phyloP scores from a whole-genome alignment of 2,329 filamentous ascomycete species.

The Apiospora phragmitis region DNA sequence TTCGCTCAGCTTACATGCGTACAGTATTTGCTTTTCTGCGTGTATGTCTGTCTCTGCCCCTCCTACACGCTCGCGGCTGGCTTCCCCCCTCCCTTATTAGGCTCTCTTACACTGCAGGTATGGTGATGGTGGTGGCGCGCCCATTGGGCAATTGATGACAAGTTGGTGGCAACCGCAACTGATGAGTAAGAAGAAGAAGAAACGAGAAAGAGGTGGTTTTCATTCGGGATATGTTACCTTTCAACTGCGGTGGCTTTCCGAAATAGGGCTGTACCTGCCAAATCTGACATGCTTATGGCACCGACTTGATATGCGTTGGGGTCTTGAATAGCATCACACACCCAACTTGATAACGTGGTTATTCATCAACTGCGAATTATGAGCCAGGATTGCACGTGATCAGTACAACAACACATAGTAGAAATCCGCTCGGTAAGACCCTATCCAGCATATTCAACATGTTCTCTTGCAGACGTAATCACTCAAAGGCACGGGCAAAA shows the following conservation, averaged over 20 bases:
- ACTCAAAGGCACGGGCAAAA: not conserved
- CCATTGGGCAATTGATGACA: not conserved
- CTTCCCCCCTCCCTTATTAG: not conserved
- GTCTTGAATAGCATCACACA: too few relatives aligned
- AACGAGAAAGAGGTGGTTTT: not conserved
- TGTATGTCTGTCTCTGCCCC: not conserved
- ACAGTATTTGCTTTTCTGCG: not conserved
- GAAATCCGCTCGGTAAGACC: too few relatives aligned
- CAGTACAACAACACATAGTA: not conserved
- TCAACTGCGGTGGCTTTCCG: not conserved
- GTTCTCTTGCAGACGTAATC: not conserved
- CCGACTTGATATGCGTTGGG: not conserved
- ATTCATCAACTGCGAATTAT: too few relatives aligned
- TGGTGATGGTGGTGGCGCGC: not conserved
- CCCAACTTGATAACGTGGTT: too few relatives aligned
- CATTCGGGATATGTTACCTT: not conserved
- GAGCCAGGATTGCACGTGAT: not conserved
- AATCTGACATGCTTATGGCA: too few relatives aligned
- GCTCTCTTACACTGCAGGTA: not conserved
- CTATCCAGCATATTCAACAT: not conserved
- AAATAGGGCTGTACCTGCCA: not conserved
- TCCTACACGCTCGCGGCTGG: not conserved
- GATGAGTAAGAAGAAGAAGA: not conserved
- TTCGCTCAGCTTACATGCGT: not conserved
- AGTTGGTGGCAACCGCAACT: not conserved